Evolutionary conservation across 2,329 filamentous ascomycete species (phyloP).

Genomic region (Cercospora sojina): DNA sequence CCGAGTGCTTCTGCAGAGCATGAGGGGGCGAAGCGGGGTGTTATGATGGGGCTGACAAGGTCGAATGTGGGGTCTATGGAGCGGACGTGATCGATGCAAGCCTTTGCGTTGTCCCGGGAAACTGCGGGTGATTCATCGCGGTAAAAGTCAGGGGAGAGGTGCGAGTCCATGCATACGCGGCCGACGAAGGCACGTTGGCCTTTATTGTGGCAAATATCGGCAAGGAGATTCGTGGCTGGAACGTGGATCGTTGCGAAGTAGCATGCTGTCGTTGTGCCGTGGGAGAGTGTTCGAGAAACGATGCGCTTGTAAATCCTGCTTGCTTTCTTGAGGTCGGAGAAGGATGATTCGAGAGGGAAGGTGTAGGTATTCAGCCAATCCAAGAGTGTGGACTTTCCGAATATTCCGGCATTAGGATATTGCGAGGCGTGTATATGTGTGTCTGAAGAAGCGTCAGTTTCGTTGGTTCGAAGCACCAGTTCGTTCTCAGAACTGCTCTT

Average conservation of each 20-base stretch:
- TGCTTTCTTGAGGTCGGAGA: constrained; percentile 63
- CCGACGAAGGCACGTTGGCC: constrained; percentile 92
- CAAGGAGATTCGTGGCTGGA: constrained; percentile 83
- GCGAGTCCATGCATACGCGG: constrained; percentile 88
- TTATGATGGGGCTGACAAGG: constrained; percentile 77
- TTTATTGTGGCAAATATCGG: constrained; percentile 71
- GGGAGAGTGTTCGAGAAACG: constrained; percentile 74
- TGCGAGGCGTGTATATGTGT: constrained; percentile 95
- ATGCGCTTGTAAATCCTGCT: constrained; percentile 72
- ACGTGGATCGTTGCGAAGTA: constrained; percentile 93
- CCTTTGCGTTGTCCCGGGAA: constrained; percentile 50
- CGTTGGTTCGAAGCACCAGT: background rate
- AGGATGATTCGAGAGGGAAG: constrained; percentile 83
- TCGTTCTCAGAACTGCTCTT: background rate
- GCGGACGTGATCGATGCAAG: constrained; percentile 58
- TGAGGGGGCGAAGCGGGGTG: constrained; percentile 62
- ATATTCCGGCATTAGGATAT: constrained; percentile 91
- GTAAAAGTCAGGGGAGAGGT: constrained; percentile 72
- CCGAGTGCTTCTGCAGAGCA: constrained; percentile 58
- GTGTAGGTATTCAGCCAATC: constrained; percentile 95
- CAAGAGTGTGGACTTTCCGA: constrained; percentile 87
- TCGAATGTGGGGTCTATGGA: constrained; percentile 63
- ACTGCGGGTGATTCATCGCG: constrained; percentile 67
- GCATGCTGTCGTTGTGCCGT: constrained; percentile 91
- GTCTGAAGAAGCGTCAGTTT: constrained; percentile 55